Conservation (phyloP, 805 yeast genomes). For the Candida arabinofermentans region DNA sequence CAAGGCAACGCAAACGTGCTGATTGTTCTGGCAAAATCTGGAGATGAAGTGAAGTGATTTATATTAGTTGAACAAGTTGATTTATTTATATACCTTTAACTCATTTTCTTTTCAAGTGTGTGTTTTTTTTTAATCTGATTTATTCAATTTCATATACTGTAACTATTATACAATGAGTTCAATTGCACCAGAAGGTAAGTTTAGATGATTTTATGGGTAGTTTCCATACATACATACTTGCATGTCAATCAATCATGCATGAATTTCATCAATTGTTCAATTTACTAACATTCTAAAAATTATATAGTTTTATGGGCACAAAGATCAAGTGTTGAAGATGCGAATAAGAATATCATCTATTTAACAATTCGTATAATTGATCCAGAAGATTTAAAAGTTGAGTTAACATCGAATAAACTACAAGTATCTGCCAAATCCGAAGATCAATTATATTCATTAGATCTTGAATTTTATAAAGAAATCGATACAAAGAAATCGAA, state of each 20-base stretch:
- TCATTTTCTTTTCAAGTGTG: no score
- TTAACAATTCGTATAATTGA: slow-evolving; percentile 74
- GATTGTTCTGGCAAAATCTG: no score
- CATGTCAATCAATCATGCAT: not conserved
- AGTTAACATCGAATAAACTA: slow-evolving; percentile 53
- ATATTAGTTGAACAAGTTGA: no score
- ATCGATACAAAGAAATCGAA: slow-evolving; percentile 64
- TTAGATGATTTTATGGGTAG: not conserved
- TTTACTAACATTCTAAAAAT: not conserved
- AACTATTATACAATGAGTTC: slow-evolving; percentile 13
- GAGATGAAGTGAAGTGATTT: no score
- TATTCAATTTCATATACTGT: no score
- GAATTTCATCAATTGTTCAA: not conserved
- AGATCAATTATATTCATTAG: slow-evolving; percentile 56
- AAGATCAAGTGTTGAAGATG: slow-evolving; percentile 75
- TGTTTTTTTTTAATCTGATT: no score
- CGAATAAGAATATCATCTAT: slow-evolving; percentile 68
- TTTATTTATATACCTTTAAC: no score
- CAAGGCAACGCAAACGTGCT: no score
- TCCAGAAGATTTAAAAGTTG: slow-evolving; percentile 56
- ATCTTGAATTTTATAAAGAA: slow-evolving; percentile 72
- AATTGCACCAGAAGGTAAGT: slow-evolving; percentile 33
- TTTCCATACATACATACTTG: no score
- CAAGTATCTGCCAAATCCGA: slow-evolving; percentile 46
- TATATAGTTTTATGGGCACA: slow-evolving; percentile 87